Percentiles rank a stretch among this genome's conserved stretches.
These are phyloP conservation scores for Fusarium aywerte DNA, from an alignment of 2,329 filamentous ascomycete genomes.

Conservation along the genomic window DNA sequence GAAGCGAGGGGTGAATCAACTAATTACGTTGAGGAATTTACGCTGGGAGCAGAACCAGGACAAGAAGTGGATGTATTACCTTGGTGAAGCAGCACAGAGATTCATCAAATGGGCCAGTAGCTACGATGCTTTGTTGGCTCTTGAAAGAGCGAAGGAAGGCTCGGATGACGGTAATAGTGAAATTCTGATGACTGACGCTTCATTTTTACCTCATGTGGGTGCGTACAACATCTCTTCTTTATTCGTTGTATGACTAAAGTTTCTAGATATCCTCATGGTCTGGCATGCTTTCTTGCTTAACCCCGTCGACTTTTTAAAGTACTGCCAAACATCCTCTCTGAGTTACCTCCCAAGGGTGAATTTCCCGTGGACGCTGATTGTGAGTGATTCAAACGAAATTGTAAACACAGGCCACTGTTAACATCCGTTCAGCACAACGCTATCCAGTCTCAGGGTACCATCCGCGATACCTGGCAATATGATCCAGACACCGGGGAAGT, in stretches of 20 bases:
- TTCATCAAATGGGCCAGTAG: slow-evolving; percentile 37
- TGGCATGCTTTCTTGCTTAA: slow-evolving; percentile 40
- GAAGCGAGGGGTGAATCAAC: slow-evolving; percentile 25
- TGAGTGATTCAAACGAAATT: background rate
- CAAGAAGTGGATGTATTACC: slow-evolving; percentile 41
- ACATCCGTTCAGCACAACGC: slow-evolving; percentile 19
- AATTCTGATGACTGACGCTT: slow-evolving; percentile 2
- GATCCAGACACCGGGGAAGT: slow-evolving; percentile 1
- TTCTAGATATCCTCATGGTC: slow-evolving; percentile 33
- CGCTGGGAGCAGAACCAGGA: slow-evolving; percentile 9
- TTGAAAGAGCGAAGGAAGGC: background rate
- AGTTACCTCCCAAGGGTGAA: slow-evolving; percentile 10
- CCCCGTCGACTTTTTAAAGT: slow-evolving; percentile 22
- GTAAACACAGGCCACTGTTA: background rate
- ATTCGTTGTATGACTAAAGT: background rate
- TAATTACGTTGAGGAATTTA: slow-evolving; percentile 10
- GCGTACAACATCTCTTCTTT: background rate
- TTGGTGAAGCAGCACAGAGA: slow-evolving; percentile 39
- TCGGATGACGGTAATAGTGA: background rate
- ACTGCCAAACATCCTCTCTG: slow-evolving; percentile 5
- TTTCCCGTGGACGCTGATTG: slow-evolving; percentile 34
- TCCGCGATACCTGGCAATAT: slow-evolving; percentile 23
- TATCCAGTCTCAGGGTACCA: slow-evolving; percentile 29
- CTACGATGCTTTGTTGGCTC: slow-evolving; percentile 12
- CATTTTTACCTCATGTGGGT: slow-evolving; percentile 33